These are phyloP conservation scores for Cladosporium sp. DNA, from an alignment of 2,329 filamentous ascomycete species.

Conservation along the genomic window DNA sequence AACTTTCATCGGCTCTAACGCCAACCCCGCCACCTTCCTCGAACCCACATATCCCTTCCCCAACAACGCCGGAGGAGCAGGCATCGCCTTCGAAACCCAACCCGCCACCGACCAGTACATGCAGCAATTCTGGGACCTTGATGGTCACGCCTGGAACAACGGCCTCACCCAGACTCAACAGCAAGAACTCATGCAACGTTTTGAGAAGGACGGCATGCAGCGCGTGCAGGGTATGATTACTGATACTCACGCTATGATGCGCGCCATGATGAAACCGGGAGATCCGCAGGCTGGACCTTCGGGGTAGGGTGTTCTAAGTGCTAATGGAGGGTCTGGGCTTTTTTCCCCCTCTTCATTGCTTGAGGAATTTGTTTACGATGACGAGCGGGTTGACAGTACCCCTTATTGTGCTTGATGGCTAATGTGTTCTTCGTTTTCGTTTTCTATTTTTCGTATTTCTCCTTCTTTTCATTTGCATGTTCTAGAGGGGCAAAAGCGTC, in stretches of 20 bases:
- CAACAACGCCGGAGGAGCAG: constrained; percentile 5
- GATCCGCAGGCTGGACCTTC: background rate
- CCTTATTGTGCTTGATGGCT: no score
- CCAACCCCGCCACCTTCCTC: constrained; percentile 22
- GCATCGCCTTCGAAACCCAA: background rate
- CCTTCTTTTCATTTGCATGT: background rate
- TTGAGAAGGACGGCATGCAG: constrained; percentile 35
- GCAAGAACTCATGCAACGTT: constrained; percentile 32
- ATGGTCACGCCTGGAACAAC: constrained; percentile 27
- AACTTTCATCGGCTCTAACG: constrained; percentile 4
- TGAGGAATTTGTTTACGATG: no score
- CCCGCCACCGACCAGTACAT: constrained; percentile 16
- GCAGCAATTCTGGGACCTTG: constrained; percentile 25
- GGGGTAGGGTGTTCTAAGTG: no score
- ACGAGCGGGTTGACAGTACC: no score
- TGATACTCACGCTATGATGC: constrained; percentile 24
- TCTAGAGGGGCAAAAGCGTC: background rate
- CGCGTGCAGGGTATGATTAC: constrained; percentile 35
- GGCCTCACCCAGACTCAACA: constrained; percentile 32
- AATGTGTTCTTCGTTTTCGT: no score
- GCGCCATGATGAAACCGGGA: constrained; percentile 1
- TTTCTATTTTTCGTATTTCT: background rate
- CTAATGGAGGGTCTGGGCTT: background rate
- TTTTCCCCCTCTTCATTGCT: no score
- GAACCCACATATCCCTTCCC: constrained; percentile 28